Evolutionary conservation across 2,329 filamentous ascomycete species (phyloP).

Genomic region (Ophidiomyces ophidiicola): DNA sequence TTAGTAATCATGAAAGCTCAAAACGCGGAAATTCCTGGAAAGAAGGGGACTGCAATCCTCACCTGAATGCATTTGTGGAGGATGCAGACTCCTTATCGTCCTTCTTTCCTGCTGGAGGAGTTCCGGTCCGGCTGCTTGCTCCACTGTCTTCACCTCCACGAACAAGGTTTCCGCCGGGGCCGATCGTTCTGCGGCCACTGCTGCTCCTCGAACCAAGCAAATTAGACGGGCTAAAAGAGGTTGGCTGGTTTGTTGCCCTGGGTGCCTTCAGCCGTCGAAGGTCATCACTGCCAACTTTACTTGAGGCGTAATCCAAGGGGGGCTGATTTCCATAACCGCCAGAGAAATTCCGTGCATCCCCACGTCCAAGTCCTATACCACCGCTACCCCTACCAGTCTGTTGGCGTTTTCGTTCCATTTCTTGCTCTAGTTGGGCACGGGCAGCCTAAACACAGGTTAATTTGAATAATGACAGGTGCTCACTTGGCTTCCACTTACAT

Average conservation of each 20-base stretch:
- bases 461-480: not conserved
- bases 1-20: slow-evolving; percentile 11
- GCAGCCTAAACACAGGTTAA: slow-evolving; percentile 39
- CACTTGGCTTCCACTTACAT: slow-evolving; percentile 39
- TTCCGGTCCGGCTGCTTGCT: slow-evolving; percentile 77
- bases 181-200: slow-evolving; percentile 61
- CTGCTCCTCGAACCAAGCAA: slow-evolving; percentile 84
- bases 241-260: slow-evolving; percentile 51
- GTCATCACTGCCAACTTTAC: slow-evolving; percentile 84
- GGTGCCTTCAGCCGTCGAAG: slow-evolving; percentile 60
- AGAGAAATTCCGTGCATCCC: slow-evolving; percentile 76
- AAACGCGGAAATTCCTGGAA: slow-evolving; percentile 17
- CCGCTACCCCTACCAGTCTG: slow-evolving; percentile 47
- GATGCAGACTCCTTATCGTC: slow-evolving; percentile 50
- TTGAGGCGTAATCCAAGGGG: slow-evolving; percentile 57
- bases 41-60: slow-evolving; percentile 31
- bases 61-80: slow-evolving; percentile 90
- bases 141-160: slow-evolving; percentile 73
- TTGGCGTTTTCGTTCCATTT: slow-evolving; percentile 47
- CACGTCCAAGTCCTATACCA: slow-evolving; percentile 62
- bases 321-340: slow-evolving; percentile 54
- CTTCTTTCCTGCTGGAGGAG: slow-evolving; percentile 56
- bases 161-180: slow-evolving; percentile 59
- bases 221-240: slow-evolving; percentile 65
- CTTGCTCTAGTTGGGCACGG: slow-evolving; percentile 68